A percentile compares a stretch with the other conserved stretches of the same genome.
phyloP scores from a whole-genome alignment of 2,329 filamentous ascomycete species.

The Talaromyces pinophilus region DNA sequence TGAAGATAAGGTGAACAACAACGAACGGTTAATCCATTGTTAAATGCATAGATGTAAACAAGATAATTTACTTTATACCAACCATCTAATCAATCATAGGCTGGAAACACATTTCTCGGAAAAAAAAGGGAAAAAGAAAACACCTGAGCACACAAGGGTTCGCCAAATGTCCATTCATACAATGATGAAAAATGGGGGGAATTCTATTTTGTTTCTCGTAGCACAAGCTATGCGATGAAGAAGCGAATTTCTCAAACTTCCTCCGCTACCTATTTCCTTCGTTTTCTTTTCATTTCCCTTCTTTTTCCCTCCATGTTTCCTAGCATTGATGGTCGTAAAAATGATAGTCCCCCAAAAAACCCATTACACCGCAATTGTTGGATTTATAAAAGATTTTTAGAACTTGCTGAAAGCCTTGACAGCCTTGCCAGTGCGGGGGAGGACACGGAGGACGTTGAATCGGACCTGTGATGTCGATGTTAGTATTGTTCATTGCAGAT shows the following conservation, averaged over 20 bases:
- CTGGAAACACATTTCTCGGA: background rate
- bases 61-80: constrained; percentile 13
- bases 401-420: constrained; percentile 99
- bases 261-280: background rate
- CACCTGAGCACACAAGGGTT: background rate
- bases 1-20: background rate
- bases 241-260: constrained; percentile 3
- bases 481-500: background rate
- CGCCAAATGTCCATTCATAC: constrained; percentile 14
- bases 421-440: constrained; percentile 93
- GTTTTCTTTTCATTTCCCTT: background rate
- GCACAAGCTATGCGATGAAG: constrained; percentile 17
- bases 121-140: background rate
- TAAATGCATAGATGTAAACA: constrained; percentile 7
- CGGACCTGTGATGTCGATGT: constrained; percentile 66
- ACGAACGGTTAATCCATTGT: background rate
- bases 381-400: constrained; percentile 57
- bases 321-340: constrained; percentile 22
- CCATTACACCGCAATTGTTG: constrained; percentile 20
- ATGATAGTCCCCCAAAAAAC: constrained; percentile 18
- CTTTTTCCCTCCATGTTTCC: constrained; percentile 16
- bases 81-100: constrained; percentile 2
- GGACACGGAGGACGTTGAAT: constrained; percentile 99
- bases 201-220: constrained; percentile 19
- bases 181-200: constrained; percentile 20